phyloP scores from a whole-genome alignment of 257 asterid species.

The Linaria vulgaris region DNA sequence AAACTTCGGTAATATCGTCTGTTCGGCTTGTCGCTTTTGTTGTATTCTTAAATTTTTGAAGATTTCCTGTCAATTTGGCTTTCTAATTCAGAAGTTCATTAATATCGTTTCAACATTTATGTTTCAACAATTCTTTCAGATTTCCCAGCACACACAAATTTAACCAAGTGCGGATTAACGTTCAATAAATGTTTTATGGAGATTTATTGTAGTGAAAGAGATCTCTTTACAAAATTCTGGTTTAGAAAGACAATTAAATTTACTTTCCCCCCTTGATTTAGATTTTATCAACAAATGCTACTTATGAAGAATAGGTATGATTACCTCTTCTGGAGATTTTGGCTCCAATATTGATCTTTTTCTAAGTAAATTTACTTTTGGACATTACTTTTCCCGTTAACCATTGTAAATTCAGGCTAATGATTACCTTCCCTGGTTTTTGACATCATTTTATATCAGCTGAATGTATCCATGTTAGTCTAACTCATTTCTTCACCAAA shows the following conservation, averaged over 20 bases:
- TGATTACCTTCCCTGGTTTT: too few relatives aligned
- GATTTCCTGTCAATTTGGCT: too few relatives aligned
- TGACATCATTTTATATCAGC: constrained; percentile 7
- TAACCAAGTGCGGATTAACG: too few relatives aligned
- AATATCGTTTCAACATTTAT: too few relatives aligned
- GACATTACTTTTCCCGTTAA: background rate
- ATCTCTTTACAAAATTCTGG: constrained; percentile 5
- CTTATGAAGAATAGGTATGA: background rate
- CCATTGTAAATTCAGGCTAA: background rate
- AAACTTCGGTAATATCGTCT: constrained; percentile 25
- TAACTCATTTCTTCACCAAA: constrained; percentile 2
- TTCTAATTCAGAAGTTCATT: too few relatives aligned
- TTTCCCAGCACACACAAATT: too few relatives aligned
- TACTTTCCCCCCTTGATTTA: constrained; percentile 6
- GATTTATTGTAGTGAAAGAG: background rate
- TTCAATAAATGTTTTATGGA: background rate
- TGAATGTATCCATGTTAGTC: background rate
- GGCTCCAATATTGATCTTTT: constrained; percentile 13
- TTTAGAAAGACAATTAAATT: constrained; percentile 16
- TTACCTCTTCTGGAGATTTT: constrained; percentile 7
- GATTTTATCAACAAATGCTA: constrained; percentile 6
- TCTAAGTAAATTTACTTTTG: constrained; percentile 7
- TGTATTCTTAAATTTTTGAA: background rate
- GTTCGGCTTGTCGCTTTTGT: constrained; percentile 9
- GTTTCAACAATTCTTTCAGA: too few relatives aligned